Conservation (phyloP, 1,139 yeast species). For the Yamadazyma triangularis region DNA sequence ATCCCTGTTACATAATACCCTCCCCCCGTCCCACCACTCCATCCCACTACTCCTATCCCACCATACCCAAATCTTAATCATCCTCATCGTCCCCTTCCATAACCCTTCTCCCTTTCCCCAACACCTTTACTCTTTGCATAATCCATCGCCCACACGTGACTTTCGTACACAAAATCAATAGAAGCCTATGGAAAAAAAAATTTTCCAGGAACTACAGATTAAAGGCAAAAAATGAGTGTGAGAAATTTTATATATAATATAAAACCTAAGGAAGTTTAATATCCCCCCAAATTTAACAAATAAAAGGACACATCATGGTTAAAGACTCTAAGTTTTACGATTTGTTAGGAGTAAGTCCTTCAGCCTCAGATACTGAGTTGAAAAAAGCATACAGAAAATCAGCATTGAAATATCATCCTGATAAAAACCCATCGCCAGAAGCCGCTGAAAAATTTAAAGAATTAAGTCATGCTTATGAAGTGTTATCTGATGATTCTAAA, state of each 20-base stretch:
- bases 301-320: no score
- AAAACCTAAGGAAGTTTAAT: no score
- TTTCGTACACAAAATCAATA: background rate
- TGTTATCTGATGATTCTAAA: slow-evolving; percentile 80
- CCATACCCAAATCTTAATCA: no score
- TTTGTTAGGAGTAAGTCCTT: slow-evolving; percentile 71
- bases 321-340: slow-evolving; percentile 90
- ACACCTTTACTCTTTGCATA: no score
- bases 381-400: slow-evolving; percentile 93
- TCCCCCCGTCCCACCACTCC: no score
- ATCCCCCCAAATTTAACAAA: no score
- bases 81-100: no score
- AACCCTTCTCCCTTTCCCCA: no score
- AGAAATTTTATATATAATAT: background rate
- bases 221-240: background rate
- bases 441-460: slow-evolving; percentile 97
- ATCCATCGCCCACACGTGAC: no score
- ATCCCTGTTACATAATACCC: no score
- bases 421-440: slow-evolving; percentile 71
- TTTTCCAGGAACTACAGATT: no score
- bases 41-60: no score
- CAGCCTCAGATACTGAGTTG: slow-evolving; percentile 77
- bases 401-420: slow-evolving; percentile 94
- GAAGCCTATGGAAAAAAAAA: background rate
- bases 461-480: slow-evolving; percentile 85